Evolutionary conservation across 257 asterid genomes (phyloP).

Genomic region (Penstemon newberryi): DNA sequence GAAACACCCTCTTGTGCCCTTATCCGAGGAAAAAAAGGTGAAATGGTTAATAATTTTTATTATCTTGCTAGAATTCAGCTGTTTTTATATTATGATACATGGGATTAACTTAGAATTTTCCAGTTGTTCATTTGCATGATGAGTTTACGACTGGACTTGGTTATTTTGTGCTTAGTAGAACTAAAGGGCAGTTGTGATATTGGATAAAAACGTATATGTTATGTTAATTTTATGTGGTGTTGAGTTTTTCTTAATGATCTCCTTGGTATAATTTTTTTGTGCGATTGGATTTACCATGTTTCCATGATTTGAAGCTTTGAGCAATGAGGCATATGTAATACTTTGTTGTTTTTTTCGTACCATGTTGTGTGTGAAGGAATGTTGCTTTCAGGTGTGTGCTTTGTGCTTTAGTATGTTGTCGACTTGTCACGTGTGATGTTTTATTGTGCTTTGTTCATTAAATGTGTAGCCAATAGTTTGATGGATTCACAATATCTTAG

Average conservation of each 20-base stretch:
- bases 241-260: not conserved
- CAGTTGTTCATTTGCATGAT: conserved; percentile 9
- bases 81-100: not conserved
- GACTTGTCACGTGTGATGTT: conserved; percentile 5
- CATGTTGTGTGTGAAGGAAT: conserved; percentile 7
- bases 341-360: conserved; percentile 1
- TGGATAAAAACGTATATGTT: conserved; percentile 9
- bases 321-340: not conserved
- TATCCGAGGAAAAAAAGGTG: conserved; percentile 88
- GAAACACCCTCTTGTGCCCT: conserved; percentile 55
- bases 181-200: conserved; percentile 7
- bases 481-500: not conserved
- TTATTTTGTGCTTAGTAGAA: conserved; percentile 7
- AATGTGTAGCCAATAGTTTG: conserved; percentile 12
- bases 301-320: conserved; percentile 23
- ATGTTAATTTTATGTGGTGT: not conserved
- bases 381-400: conserved; percentile 6
- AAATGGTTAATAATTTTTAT: conserved; percentile 4
- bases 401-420: conserved; percentile 17
- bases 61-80: not conserved
- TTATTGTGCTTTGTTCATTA: conserved; percentile 4
- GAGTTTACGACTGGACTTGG: not conserved
- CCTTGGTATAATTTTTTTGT: conserved; percentile 4
- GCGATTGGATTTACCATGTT: conserved; percentile 1
- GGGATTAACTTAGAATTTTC: conserved; percentile 8